Evolutionary conservation across 2,329 filamentous ascomycete genomes (phyloP).

Genomic region (Nemania abortiva): DNA sequence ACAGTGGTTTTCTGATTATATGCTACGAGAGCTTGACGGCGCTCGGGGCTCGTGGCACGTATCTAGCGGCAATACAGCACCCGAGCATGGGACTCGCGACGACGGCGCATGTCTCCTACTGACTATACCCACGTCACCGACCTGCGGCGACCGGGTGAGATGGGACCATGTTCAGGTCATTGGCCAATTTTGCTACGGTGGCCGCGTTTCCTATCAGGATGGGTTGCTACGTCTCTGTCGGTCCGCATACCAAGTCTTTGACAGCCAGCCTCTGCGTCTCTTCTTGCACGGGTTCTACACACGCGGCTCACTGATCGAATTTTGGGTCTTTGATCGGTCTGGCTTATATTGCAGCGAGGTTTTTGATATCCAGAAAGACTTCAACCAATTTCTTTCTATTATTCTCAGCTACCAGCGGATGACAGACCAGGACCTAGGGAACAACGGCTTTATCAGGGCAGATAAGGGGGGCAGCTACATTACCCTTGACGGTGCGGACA

Average conservation of each 20-base stretch:
- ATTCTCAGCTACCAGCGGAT: slow-evolving; percentile 51
- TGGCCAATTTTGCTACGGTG: slow-evolving; percentile 39
- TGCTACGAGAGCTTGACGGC: slow-evolving; percentile 32
- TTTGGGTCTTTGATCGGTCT: slow-evolving; percentile 56
- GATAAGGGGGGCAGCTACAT: slow-evolving; percentile 43
- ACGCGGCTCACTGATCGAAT: slow-evolving; percentile 49
- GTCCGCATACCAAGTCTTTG: slow-evolving; percentile 47
- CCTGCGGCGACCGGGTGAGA: slow-evolving; percentile 21
- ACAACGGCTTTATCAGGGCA: slow-evolving; percentile 42
- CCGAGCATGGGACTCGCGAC: slow-evolving; percentile 18
- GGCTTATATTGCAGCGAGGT: slow-evolving; percentile 51
- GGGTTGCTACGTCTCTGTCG: slow-evolving; percentile 42
- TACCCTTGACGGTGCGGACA: slow-evolving; percentile 28
- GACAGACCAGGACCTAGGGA: slow-evolving; percentile 49
- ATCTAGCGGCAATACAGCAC: slow-evolving; percentile 18
- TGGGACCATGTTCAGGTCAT: slow-evolving; percentile 43
- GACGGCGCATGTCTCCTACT: slow-evolving; percentile 37
- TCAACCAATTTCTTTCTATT: slow-evolving; percentile 47
- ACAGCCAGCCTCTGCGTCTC: slow-evolving; percentile 50
- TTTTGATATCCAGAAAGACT: slow-evolving; percentile 50
- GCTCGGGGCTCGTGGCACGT: slow-evolving; percentile 41
- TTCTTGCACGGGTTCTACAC: slow-evolving; percentile 56
- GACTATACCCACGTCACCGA: slow-evolving; percentile 26
- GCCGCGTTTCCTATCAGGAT: slow-evolving; percentile 35
- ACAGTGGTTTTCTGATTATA: slow-evolving; percentile 39